Evolutionary conservation across 108 stramenopile species (phyloP), one percentile per base, ranked within the genome.

Genomic region (Fragilariopsis cylindrus): DNA sequence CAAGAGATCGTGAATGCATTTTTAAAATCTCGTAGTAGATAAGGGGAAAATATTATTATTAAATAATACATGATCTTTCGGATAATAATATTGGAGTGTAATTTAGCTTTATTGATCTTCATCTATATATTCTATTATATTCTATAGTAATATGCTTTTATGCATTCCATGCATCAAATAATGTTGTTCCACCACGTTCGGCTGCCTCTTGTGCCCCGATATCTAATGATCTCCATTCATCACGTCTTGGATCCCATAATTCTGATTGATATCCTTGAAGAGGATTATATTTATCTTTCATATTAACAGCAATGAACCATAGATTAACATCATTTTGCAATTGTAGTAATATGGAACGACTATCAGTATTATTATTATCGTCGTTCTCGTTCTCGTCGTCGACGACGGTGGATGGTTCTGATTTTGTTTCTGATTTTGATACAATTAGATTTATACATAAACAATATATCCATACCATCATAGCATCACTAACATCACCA

Each of bases 401-500:
- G 30, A 2, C 30, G 30, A 2, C 30, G 30, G 30, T 45, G 0
- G 62, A n/a, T 8, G 4, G 13, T 40, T 9, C 39, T 5, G 13
- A 3, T 12, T 43, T 9, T 44, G 39, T 40, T 21, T 6, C 15
- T 4, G 60, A 5, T 49, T 13, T 16, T 47, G 3, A 5, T 19
- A 21, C 46, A 40, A 78, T 65, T 47, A 88, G 76, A 4, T 81
- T 79, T 42, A 88, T 39, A 19, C 76, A 76, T 7, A 88, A 18
- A 16, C 83, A 78, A 60, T 88, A 88, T 12, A 88, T 88, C 81
- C 84, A 88, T 1, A 88, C 70, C 88, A 88, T 88, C 74, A 82
- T 86, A 45, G 84, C 83, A 75, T 88, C 88, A 49, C 84, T 80
- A 7, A 70, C 81, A 81, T 88, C 87, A n/a, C 82, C 85, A 19